These are phyloP conservation scores for Globisporangium nodosum DNA, from an alignment of 352 stramenopile genomes.

Conservation along the genomic window DNA sequence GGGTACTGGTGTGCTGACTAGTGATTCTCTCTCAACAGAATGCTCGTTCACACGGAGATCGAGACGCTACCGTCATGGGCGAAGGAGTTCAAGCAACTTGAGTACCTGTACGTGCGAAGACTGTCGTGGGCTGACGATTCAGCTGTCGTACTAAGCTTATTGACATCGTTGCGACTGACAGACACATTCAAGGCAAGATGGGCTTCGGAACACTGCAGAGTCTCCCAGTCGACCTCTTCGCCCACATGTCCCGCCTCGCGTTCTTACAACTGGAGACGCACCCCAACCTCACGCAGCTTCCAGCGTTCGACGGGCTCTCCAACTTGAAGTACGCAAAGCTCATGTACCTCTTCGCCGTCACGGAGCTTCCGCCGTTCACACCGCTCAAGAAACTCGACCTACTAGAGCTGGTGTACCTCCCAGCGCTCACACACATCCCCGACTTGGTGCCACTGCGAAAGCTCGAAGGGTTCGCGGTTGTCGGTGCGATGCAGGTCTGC, in stretches of 20 bases:
- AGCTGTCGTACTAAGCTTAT: too few species aligned
- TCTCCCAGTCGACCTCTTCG: neutral
- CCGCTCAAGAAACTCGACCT: neutral
- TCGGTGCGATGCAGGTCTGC: neutral
- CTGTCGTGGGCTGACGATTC: too few species aligned
- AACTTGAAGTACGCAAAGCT: neutral
- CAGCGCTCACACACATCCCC: neutral
- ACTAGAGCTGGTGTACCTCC: neutral
- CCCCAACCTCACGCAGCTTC: neutral
- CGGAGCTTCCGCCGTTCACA: neutral
- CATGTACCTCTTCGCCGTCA: neutral
- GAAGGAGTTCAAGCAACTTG: neutral
- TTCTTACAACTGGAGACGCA: neutral
- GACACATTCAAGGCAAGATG: neutral
- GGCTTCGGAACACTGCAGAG: neutral
- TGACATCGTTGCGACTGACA: too few species aligned
- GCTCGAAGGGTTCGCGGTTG: neutral
- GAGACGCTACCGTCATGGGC: neutral
- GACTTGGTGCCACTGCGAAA: neutral
- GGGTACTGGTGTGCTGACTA: too few species aligned
- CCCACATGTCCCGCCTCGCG: neutral
- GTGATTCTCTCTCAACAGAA: neutral
- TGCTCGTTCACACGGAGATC: neutral
- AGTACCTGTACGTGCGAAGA: neutral
- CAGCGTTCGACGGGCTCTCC: neutral